These are phyloP conservation scores for Neoboletus brunneissimus DNA, from an alignment of 768 basidiomycete genomes.

Conservation along the genomic window DNA sequence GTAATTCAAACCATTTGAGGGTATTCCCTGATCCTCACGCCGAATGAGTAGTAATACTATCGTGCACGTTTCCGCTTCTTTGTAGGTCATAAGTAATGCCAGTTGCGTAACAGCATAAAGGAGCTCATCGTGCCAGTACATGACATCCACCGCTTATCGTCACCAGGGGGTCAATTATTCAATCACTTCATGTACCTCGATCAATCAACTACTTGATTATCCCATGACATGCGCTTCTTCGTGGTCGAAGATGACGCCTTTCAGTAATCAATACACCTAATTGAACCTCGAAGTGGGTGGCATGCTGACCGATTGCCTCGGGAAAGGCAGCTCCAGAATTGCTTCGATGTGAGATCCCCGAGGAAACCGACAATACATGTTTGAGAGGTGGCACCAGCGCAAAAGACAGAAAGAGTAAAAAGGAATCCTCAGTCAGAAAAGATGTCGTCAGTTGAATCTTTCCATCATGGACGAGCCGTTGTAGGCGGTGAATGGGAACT, in stretches of 20 bases:
- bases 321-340: not conserved
- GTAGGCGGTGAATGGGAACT: not conserved
- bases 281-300: not conserved
- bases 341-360: not conserved
- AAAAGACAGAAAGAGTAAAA: not conserved
- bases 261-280: not conserved
- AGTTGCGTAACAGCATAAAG: constrained; percentile 3
- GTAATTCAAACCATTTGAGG: constrained; percentile 1
- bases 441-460: not conserved
- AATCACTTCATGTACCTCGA: constrained; percentile 4
- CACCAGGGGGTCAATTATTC: not conserved
- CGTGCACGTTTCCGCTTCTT: not conserved
- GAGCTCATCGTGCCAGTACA: not conserved
- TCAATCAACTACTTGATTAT: constrained; percentile 1
- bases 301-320: constrained; percentile 6
- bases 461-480: not conserved
- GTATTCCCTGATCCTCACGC: constrained; percentile 20
- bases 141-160: not conserved
- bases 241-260: not conserved
- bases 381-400: not conserved
- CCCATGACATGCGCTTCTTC: not conserved
- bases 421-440: not conserved
- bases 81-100: not conserved
- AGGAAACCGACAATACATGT: not conserved
- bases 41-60: not conserved